Conservation (phyloP, 2,329 filamentous ascomycete genomes). For the Aspergillus carbonarius region DNA sequence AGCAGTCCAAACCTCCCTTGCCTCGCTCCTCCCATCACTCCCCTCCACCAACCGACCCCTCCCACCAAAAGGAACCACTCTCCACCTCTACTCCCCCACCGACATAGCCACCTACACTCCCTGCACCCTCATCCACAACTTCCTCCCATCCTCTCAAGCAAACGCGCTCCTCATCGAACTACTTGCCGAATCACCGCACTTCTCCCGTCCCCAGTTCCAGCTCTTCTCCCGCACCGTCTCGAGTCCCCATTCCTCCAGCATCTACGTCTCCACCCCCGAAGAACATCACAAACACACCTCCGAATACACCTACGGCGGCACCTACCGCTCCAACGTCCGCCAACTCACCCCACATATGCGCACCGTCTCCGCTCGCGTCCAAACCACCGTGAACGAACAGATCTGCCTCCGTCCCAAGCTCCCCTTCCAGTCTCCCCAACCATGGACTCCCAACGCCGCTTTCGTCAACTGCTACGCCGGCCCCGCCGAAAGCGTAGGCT, state of each 20-base stretch:
- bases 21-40: constrained; percentile 45
- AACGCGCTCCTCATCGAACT: constrained; percentile 74
- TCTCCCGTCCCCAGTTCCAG: constrained; percentile 72
- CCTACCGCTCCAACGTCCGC: constrained; percentile 71
- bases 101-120: constrained; percentile 83
- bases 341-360: constrained; percentile 72
- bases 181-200: constrained; percentile 69
- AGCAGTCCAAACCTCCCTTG: constrained; percentile 65
- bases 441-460: constrained; percentile 83
- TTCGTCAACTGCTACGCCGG: constrained; percentile 95
- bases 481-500: constrained; percentile 78
- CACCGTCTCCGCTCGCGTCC: constrained; percentile 67
- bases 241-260: constrained; percentile 78
- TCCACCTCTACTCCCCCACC: constrained; percentile 77
- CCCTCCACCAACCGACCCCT: constrained; percentile 31
- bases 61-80: constrained; percentile 72
- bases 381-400: constrained; percentile 73
- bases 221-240: constrained; percentile 84
- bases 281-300: constrained; percentile 69
- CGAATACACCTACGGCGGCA: constrained; percentile 85
- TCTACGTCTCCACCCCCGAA: constrained; percentile 75
- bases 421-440: constrained; percentile 68
- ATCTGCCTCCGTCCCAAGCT: constrained; percentile 74
- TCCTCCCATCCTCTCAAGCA: constrained; percentile 70
- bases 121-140: constrained; percentile 90